A percentile compares a stretch with the other conserved stretches of the same genome.
Evolutionary conservation across 768 basidiomycete species (phyloP).

Genomic region (Rubroboletus pulcherrimus): DNA sequence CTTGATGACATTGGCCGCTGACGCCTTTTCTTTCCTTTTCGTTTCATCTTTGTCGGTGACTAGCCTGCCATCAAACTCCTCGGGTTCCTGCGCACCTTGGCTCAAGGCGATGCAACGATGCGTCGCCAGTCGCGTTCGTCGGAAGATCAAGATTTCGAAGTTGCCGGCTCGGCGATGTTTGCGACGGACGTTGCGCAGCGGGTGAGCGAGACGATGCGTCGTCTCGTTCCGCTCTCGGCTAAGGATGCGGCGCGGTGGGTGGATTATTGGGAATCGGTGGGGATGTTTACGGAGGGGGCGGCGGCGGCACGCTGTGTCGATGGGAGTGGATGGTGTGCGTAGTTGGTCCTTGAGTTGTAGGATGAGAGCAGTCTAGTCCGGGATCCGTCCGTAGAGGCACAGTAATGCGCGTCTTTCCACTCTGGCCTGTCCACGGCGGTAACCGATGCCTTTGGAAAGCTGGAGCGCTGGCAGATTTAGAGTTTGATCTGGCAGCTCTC

Average conservation of each 20-base stretch:
- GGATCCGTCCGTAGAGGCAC: too few species aligned
- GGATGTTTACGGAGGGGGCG: background rate
- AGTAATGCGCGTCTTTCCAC: too few species aligned
- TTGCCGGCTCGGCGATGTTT: background rate
- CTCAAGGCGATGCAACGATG: background rate
- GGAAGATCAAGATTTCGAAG: background rate
- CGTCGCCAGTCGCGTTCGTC: background rate
- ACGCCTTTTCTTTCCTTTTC: background rate
- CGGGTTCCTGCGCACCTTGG: background rate
- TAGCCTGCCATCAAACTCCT: constrained; percentile 8
- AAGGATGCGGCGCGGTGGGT: background rate
- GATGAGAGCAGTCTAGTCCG: too few species aligned
- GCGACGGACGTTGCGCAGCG: background rate
- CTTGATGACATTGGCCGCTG: background rate
- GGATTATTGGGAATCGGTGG: background rate
- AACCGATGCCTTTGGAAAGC: too few species aligned
- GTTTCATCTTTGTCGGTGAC: background rate
- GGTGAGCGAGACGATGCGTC: background rate
- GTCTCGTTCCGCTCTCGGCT: background rate
- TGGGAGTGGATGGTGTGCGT: background rate
- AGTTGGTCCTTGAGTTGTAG: too few species aligned
- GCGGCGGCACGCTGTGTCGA: background rate
- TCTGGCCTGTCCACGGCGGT: too few species aligned
- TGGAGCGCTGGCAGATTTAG: too few species aligned
- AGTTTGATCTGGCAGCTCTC: too few species aligned